Percentiles rank a stretch among this genome's conserved stretches.
Evolutionary conservation across 805 yeast genomes (phyloP).

Genomic region (Nadsonia fulvescens): DNA sequence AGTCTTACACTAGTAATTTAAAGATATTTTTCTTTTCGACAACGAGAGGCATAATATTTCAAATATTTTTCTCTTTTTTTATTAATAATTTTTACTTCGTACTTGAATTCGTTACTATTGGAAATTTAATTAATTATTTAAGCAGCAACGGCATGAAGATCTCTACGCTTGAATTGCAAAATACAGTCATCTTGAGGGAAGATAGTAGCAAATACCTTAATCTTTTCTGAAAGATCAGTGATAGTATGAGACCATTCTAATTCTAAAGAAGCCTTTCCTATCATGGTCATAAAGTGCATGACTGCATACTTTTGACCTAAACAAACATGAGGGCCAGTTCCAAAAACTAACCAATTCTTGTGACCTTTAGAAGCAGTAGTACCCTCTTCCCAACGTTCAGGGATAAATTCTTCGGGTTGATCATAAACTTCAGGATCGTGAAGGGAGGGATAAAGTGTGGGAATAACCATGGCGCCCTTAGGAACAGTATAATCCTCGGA

Average conservation of each 20-base stretch:
- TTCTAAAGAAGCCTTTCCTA: constrained; percentile 77
- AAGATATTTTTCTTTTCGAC: too few species aligned
- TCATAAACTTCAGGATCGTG: constrained; percentile 96
- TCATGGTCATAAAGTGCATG: constrained; percentile 72
- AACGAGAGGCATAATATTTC: too few species aligned
- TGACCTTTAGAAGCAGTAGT: constrained; percentile 57
- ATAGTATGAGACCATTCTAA: constrained; percentile 69
- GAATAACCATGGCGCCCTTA: constrained; percentile 93
- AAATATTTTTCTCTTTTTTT: too few species aligned
- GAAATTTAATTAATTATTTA: too few species aligned
- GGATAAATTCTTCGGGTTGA: constrained; percentile 83
- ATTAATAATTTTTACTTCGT: too few species aligned
- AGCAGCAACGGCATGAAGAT: constrained; percentile 2
- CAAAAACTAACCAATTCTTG: constrained; percentile 92
- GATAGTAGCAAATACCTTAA: constrained; percentile 92
- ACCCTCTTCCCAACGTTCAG: constrained; percentile 82
- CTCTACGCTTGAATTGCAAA: constrained; percentile 33
- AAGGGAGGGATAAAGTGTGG: constrained; percentile 85
- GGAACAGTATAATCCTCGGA: constrained; percentile 78
- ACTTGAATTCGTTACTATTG: too few species aligned
- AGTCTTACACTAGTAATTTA: too few species aligned
- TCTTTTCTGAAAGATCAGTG: constrained; percentile 75
- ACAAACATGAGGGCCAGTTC: constrained; percentile 94
- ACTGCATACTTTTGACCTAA: constrained; percentile 87
- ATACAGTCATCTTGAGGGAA: constrained; percentile 94